phyloP scores from a whole-genome alignment of 768 basidiomycete species.

The Coprinopsis strossmayeri region DNA sequence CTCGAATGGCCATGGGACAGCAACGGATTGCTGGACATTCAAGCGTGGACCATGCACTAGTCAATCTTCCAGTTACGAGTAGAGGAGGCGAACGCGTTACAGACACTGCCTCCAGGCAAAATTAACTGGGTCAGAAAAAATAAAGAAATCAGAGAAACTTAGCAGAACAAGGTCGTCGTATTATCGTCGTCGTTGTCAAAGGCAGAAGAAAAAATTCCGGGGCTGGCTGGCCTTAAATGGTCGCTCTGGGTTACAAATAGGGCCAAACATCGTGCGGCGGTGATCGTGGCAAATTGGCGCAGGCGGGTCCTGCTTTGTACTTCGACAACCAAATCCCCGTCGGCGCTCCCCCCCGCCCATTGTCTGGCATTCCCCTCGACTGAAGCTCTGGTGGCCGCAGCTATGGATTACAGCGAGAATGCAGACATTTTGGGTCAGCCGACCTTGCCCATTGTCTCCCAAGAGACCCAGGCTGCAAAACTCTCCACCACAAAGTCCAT shows the following conservation, averaged over 20 bases:
- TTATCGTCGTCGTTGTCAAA: conserved; percentile 11
- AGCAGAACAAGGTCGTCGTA: conserved; percentile 10
- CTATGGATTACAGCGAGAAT: conserved; percentile 56
- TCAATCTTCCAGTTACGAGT: conserved; percentile 68
- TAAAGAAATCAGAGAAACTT: conserved; percentile 9
- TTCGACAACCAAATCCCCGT: conserved; percentile 6
- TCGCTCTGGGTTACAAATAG: conserved; percentile 18
- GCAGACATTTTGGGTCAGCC: conserved; percentile 68
- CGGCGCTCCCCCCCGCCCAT: conserved; percentile 21
- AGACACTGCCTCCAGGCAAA: conserved; percentile 72
- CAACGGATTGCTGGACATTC: conserved; percentile 48
- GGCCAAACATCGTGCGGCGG: conserved; percentile 26
- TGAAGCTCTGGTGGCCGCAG: conserved; percentile 20
- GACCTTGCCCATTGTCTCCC: conserved; percentile 29
- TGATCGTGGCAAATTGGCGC: conserved; percentile 6
- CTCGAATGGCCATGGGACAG: conserved; percentile 58
- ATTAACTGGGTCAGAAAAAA: conserved; percentile 45
- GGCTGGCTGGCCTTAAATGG: conserved; percentile 14
- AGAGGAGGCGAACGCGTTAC: conserved; percentile 71
- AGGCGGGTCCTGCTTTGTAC: background rate
- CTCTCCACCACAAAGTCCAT: conserved; percentile 35
- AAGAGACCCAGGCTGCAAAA: conserved; percentile 24
- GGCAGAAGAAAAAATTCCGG: conserved; percentile 5
- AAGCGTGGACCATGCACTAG: conserved; percentile 67
- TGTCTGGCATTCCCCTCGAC: conserved; percentile 27